Conservation (phyloP, 768 basidiomycete species). For the Boletus insuetus region DNA sequence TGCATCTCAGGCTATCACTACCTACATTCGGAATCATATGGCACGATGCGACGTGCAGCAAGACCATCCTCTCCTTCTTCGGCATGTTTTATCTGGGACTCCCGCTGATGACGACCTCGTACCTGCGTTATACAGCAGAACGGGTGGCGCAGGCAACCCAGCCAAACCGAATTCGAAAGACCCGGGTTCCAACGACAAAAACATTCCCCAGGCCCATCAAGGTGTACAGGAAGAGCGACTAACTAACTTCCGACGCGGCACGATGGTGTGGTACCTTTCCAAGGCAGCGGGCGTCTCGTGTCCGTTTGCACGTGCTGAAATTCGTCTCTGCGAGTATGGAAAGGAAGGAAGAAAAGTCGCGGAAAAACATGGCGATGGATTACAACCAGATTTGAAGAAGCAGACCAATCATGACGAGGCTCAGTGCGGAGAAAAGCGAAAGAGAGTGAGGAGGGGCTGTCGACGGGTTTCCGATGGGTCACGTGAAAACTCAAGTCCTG, state of each 20-base stretch:
- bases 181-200: conserved; percentile 27
- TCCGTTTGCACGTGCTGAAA: conserved; percentile 72
- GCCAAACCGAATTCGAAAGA: conserved; percentile 24
- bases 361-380: conserved; percentile 26
- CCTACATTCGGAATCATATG: conserved; percentile 75
- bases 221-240: conserved; percentile 34
- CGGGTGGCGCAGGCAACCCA: conserved; percentile 60
- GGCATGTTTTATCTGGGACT: conserved; percentile 71
- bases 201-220: background rate
- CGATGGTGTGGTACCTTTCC: conserved; percentile 79
- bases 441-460: conserved; percentile 37
- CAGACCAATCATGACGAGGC: conserved; percentile 33
- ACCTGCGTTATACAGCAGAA: conserved; percentile 64
- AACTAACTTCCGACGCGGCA: conserved; percentile 77
- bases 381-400: conserved; percentile 43
- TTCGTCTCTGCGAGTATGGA: conserved; percentile 65
- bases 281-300: conserved; percentile 72
- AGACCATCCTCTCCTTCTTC: conserved; percentile 71
- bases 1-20: conserved; percentile 78
- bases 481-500: conserved; percentile 5
- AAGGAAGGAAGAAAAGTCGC: conserved; percentile 42
- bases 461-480: conserved; percentile 21
- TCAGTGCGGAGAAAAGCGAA: conserved; percentile 47
- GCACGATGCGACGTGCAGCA: conserved; percentile 68
- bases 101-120: conserved; percentile 70